These are phyloP conservation scores for Claviceps sp. DNA, from an alignment of 2,329 filamentous ascomycete genomes.

Conservation along the genomic window DNA sequence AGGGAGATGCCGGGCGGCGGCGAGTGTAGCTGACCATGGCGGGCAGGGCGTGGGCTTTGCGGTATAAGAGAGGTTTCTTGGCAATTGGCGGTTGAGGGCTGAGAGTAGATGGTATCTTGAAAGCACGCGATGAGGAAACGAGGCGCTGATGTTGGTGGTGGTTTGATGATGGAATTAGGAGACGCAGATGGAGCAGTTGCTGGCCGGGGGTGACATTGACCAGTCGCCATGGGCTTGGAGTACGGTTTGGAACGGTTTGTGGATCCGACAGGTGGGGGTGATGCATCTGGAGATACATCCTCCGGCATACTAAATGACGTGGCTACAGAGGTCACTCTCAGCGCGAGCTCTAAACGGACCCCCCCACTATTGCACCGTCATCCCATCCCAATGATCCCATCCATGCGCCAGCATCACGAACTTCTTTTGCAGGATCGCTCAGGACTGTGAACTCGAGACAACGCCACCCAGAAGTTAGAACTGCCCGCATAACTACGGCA, in stretches of 20 bases:
- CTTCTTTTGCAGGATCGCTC: not conserved
- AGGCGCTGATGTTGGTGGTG: not conserved
- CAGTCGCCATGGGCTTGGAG: not conserved
- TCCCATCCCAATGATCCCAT: not conserved
- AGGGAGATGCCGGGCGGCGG: not conserved
- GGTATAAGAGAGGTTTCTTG: not conserved
- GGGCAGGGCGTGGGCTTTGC: not conserved
- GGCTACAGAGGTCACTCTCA: not conserved
- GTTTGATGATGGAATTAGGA: not conserved
- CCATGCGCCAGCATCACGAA: not conserved
- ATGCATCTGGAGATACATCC: not conserved
- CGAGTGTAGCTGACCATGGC: conserved; percentile 6
- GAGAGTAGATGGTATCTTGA: not conserved
- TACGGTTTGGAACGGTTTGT: not conserved
- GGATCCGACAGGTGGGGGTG: not conserved
- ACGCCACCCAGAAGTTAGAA: too few relatives aligned
- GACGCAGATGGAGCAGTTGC: not conserved
- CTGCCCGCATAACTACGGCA: too few relatives aligned
- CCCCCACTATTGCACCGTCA: not conserved
- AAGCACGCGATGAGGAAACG: not conserved
- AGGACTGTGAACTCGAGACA: too few relatives aligned
- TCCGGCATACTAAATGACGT: not conserved
- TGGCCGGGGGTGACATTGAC: not conserved
- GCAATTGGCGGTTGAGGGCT: not conserved
- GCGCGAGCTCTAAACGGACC: not conserved